Percentiles rank a stretch among this genome's conserved stretches.
Evolutionary conservation across 228 moss, liverwort and hornwort species (phyloP).

Genomic region (Sphagnum magellanicum): DNA sequence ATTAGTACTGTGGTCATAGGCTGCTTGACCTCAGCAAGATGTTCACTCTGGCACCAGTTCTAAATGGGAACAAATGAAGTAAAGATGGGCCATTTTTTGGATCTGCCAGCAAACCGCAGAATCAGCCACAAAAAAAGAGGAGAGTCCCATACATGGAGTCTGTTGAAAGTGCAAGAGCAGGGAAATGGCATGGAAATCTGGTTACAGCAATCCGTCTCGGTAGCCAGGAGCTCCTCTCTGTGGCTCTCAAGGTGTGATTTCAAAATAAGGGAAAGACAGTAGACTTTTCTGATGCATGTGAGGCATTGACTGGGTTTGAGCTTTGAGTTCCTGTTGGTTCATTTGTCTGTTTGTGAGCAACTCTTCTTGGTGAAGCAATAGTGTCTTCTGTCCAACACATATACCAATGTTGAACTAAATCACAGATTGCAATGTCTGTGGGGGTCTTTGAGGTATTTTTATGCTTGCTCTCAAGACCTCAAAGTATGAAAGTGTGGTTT

Average conservation of each 20-base stretch:
- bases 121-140: constrained; percentile 20
- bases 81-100: too few relatives aligned
- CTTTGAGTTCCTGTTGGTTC: background rate
- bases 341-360: background rate
- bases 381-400: background rate
- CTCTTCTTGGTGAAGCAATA: background rate
- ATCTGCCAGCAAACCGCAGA: constrained; percentile 38
- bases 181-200: constrained; percentile 41
- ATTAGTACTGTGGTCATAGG: too few relatives aligned
- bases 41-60: too few relatives aligned
- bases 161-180: constrained; percentile 34
- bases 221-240: constrained; percentile 68
- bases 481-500: too few relatives aligned
- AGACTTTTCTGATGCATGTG: background rate
- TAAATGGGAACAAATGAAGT: too few relatives aligned
- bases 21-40: too few relatives aligned
- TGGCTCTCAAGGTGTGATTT: constrained; percentile 55
- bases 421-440: too few relatives aligned
- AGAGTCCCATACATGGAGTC: constrained; percentile 46
- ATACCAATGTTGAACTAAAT: too few relatives aligned
- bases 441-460: too few relatives aligned
- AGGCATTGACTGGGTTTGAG: background rate
- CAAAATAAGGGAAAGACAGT: background rate
- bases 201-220: constrained; percentile 64
- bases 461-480: too few relatives aligned